These are phyloP conservation scores for Usnea hakonensis DNA, from an alignment of 495 filamentous ascomycete genomes.

Conservation along the genomic window DNA sequence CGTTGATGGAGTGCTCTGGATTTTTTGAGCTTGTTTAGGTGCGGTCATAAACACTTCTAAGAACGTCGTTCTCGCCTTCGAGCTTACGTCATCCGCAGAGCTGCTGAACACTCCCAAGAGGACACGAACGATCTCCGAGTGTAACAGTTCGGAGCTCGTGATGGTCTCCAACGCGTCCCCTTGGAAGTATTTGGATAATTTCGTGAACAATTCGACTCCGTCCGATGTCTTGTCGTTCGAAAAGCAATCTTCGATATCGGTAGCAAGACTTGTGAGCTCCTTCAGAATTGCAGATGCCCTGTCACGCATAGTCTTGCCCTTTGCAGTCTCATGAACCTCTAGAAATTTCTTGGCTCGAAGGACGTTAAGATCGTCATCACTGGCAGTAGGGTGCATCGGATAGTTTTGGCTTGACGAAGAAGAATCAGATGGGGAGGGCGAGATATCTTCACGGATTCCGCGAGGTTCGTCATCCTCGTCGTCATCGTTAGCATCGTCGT, in stretches of 20 bases:
- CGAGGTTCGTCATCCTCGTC: slow-evolving; percentile 52
- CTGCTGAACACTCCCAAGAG: slow-evolving; percentile 77
- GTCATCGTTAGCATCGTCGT: slow-evolving; percentile 45
- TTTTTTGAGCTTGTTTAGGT: slow-evolving; percentile 49
- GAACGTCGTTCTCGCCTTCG: slow-evolving; percentile 68
- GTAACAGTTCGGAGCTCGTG: slow-evolving; percentile 91
- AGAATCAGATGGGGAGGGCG: slow-evolving; percentile 58
- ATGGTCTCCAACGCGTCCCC: slow-evolving; percentile 83
- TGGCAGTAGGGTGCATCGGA: slow-evolving; percentile 43
- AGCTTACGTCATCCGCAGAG: slow-evolving; percentile 34
- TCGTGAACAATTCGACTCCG: slow-evolving; percentile 61
- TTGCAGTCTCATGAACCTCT: slow-evolving; percentile 69
- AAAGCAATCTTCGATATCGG: slow-evolving; percentile 63
- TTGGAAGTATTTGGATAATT: slow-evolving; percentile 80
- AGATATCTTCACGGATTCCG: slow-evolving; percentile 55
- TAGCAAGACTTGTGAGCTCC: slow-evolving; percentile 62
- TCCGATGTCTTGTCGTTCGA: slow-evolving; percentile 44
- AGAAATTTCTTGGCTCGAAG: slow-evolving; percentile 73
- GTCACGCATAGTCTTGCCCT: slow-evolving; percentile 59
- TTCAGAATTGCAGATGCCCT: slow-evolving; percentile 69
- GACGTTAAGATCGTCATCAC: slow-evolving; percentile 63
- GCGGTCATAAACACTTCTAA: slow-evolving; percentile 91
- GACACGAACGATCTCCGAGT: slow-evolving; percentile 77
- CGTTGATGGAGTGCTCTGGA: slow-evolving; percentile 59
- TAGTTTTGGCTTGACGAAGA: slow-evolving; percentile 43